Evolutionary conservation across 2,329 filamentous ascomycete species (phyloP).

Genomic region (Colletotrichum siamense): DNA sequence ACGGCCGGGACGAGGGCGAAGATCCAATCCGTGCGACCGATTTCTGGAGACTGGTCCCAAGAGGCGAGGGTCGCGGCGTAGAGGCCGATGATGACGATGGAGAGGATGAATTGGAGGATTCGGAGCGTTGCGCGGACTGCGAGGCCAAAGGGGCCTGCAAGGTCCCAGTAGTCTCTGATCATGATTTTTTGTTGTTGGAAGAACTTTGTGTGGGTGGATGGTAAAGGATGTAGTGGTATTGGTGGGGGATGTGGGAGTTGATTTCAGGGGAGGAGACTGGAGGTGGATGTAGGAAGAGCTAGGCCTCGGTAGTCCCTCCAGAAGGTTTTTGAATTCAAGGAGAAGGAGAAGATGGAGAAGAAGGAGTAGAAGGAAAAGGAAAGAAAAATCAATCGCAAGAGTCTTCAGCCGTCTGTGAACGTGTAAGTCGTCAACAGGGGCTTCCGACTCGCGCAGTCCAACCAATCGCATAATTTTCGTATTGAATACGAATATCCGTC

Average conservation of each 20-base stretch:
- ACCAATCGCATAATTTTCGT: background rate
- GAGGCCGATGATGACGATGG: slow-evolving; percentile 7
- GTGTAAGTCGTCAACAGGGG: slow-evolving; percentile 8
- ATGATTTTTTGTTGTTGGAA: background rate
- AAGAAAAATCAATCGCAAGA: background rate
- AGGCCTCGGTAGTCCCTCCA: background rate
- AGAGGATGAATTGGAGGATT: slow-evolving; percentile 16
- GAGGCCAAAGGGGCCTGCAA: slow-evolving; percentile 9
- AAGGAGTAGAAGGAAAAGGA: background rate
- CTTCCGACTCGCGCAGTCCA: background rate
- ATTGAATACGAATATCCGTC: background rate
- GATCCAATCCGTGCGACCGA: background rate
- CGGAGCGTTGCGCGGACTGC: slow-evolving; percentile 1
- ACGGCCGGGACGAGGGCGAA: slow-evolving; percentile 9
- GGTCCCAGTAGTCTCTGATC: slow-evolving; percentile 15
- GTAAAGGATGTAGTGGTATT: background rate
- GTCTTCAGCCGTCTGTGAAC: background rate
- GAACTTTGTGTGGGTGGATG: background rate
- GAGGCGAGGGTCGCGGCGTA: slow-evolving; percentile 10
- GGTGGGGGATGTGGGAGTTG: background rate
- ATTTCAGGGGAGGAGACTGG: background rate
- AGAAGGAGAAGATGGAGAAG: background rate
- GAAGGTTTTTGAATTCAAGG: background rate
- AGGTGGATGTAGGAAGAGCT: background rate
- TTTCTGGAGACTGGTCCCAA: background rate